Percentiles rank a stretch among this genome's conserved stretches.
phyloP scores from a whole-genome alignment of 441 rosid genomes.

The Lepidium campestre region DNA sequence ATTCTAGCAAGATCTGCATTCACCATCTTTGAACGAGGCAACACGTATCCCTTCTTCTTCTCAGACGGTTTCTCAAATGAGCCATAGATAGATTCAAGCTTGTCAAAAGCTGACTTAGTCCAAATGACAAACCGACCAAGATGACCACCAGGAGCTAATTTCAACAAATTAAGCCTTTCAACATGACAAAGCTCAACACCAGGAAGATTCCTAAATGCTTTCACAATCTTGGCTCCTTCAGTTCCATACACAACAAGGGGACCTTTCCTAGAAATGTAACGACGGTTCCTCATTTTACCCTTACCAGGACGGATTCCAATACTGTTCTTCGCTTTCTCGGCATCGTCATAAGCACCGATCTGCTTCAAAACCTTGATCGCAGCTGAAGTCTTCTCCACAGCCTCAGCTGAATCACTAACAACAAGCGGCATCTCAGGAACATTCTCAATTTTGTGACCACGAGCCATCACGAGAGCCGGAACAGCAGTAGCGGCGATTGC shows the following conservation, averaged over 20 bases:
- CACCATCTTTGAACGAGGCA: constrained; percentile 86
- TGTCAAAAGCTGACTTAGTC: constrained; percentile 91
- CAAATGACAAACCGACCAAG: constrained; percentile 85
- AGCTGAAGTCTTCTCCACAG: constrained; percentile 71
- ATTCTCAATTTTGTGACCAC: constrained; percentile 75
- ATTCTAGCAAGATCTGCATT: constrained; percentile 90
- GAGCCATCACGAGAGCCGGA: constrained; percentile 86
- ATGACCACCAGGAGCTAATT: constrained; percentile 98
- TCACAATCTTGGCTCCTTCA: constrained; percentile 76
- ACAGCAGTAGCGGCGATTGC: constrained; percentile 88
- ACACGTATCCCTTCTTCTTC: constrained; percentile 84
- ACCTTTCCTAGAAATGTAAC: constrained; percentile 85
- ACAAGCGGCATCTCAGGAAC: constrained; percentile 93
- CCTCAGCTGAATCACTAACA: constrained; percentile 60
- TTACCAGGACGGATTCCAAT: constrained; percentile 79
- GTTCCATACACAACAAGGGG: constrained; percentile 80
- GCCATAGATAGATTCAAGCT: constrained; percentile 83
- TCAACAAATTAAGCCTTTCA: constrained; percentile 75
- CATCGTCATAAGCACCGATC: constrained; percentile 79
- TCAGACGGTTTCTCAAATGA: constrained; percentile 73
- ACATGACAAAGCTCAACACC: constrained; percentile 93
- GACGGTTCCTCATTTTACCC: constrained; percentile 82
- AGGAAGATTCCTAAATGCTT: constrained; percentile 84
- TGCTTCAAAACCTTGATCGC: constrained; percentile 76
- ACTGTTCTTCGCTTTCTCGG: constrained; percentile 85